Conservation (phyloP, 192 early-diverging fungal species). For the Coemansia sp. region DNA sequence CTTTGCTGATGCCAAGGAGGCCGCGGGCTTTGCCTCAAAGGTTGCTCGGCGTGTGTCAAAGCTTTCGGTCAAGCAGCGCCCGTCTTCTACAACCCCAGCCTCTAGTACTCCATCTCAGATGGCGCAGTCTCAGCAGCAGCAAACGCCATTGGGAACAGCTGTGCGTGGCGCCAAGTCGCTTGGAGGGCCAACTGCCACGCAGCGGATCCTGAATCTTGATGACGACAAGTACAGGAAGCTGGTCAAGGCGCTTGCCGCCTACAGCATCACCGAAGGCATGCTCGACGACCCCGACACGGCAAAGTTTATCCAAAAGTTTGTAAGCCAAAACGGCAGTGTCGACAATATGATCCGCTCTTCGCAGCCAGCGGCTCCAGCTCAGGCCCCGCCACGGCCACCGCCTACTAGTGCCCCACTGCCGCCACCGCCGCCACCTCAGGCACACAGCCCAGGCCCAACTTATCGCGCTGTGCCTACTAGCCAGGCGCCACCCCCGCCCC, state of each 20-base stretch:
- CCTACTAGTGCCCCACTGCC: slow-evolving; percentile 22
- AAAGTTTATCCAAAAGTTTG: slow-evolving; percentile 67
- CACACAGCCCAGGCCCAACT: not conserved
- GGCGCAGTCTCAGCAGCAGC: slow-evolving; percentile 16
- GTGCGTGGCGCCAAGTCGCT: not conserved
- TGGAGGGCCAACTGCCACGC: slow-evolving; percentile 58
- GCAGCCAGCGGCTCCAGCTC: slow-evolving; percentile 19
- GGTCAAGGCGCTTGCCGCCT: slow-evolving; percentile 65
- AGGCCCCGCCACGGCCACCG: slow-evolving; percentile 18
- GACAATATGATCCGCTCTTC: slow-evolving; percentile 50
- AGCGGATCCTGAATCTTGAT: slow-evolving; percentile 63
- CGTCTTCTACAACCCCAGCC: not conserved
- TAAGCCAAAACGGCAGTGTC: slow-evolving; percentile 63
- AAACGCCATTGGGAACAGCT: not conserved
- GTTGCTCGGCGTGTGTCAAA: slow-evolving; percentile 37
- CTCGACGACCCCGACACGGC: slow-evolving; percentile 66
- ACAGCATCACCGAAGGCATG: slow-evolving; percentile 62
- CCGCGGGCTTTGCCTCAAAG: slow-evolving; percentile 63
- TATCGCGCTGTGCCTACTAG: not conserved
- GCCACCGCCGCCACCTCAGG: slow-evolving; percentile 33
- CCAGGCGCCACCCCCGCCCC: slow-evolving; percentile 16
- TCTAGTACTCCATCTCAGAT: not conserved
- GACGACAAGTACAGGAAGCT: slow-evolving; percentile 69
- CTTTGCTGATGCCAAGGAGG: slow-evolving; percentile 68
- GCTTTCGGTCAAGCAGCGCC: slow-evolving; percentile 22